phyloP scores from a whole-genome alignment of 495 filamentous ascomycete species.

The Tuber indicum region DNA sequence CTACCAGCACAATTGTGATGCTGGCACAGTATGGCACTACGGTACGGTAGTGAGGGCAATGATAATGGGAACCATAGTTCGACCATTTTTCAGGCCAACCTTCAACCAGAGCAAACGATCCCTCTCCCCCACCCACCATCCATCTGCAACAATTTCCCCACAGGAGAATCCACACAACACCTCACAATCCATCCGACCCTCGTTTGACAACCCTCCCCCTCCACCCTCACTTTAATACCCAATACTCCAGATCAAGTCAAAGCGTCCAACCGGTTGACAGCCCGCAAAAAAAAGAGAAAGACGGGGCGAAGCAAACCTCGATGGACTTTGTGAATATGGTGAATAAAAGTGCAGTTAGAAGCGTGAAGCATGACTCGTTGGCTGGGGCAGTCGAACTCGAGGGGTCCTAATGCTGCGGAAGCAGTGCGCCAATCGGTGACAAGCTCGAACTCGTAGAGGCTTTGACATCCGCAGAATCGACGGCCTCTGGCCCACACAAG shows the following conservation, averaged over 20 bases:
- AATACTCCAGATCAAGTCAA: neutral
- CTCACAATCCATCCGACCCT: neutral
- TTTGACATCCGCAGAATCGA: neutral
- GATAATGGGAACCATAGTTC: neutral
- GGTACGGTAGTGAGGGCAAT: neutral
- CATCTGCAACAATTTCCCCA: neutral
- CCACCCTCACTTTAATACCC: neutral
- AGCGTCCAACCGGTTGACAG: neutral
- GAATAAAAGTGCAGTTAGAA: neutral
- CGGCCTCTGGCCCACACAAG: neutral
- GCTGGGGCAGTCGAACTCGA: neutral
- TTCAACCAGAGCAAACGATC: too few species aligned
- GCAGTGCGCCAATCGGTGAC: neutral
- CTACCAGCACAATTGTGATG: neutral
- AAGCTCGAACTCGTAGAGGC: neutral
- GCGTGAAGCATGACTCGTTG: neutral
- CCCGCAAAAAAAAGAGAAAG: neutral
- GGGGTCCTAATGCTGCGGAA: neutral
- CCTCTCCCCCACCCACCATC: neutral
- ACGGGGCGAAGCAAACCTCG: conserved; percentile 1
- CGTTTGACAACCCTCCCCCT: neutral
- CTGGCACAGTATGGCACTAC: neutral
- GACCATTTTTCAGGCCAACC: neutral
- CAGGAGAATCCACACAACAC: neutral
- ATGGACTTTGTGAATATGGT: neutral